These are phyloP conservation scores for Lachancea dasiensis DNA, from an alignment of 805 yeast genomes.

Conservation along the genomic window DNA sequence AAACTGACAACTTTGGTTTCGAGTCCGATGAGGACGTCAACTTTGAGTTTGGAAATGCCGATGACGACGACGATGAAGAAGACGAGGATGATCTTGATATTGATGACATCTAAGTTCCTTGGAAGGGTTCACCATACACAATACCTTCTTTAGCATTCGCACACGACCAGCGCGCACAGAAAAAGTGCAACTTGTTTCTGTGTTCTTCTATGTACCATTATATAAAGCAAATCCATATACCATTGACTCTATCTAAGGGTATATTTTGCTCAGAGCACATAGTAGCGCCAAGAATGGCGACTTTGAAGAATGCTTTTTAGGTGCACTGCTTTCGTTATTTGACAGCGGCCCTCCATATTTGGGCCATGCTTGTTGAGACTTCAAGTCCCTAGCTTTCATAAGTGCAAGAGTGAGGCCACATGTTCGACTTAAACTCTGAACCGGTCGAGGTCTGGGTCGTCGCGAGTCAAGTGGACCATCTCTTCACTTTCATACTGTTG, in stretches of 20 bases:
- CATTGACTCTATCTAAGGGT: conserved; percentile 5
- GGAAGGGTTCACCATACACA: too few species aligned
- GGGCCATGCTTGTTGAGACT: too few species aligned
- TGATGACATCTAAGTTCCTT: conserved; percentile 75
- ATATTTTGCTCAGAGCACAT: not conserved
- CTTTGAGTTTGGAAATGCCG: conserved; percentile 95
- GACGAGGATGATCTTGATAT: conserved; percentile 69
- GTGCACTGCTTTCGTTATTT: too few species aligned
- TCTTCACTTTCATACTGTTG: conserved; percentile 12
- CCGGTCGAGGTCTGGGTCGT: conserved; percentile 10
- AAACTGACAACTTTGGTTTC: conserved; percentile 93
- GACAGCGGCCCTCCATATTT: too few species aligned
- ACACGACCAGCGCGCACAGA: too few species aligned
- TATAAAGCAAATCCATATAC: conserved; percentile 5
- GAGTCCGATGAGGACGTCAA: conserved; percentile 97
- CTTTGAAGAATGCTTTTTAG: too few species aligned
- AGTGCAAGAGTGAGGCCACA: not conserved
- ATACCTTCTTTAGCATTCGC: too few species aligned
- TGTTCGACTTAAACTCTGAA: conserved; percentile 3
- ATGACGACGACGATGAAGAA: conserved; percentile 69
- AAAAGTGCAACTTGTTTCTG: too few species aligned
- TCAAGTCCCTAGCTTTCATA: conserved; percentile 1
- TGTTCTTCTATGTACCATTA: conserved; percentile 10
- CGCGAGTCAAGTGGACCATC: conserved; percentile 12
- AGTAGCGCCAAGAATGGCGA: not conserved